Evolutionary conservation across 2,329 filamentous ascomycete species (phyloP), one percentile per base, ranked within the genome.

Genomic region (Macrophomina tecta): DNA sequence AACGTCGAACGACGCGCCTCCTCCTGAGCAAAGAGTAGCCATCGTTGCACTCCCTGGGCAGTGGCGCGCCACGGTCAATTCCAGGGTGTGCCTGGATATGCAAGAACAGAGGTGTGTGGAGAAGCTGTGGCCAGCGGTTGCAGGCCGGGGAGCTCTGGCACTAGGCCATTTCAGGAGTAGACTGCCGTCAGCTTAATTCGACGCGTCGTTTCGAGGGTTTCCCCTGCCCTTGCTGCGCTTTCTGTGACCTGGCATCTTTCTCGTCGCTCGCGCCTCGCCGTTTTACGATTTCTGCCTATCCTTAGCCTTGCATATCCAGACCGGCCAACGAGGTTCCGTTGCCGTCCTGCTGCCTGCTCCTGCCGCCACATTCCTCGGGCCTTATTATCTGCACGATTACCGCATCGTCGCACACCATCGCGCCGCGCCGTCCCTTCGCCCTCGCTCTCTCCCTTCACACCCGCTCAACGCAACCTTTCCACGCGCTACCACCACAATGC

Each of bases 341-440:
- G 51, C 51, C 28, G 52, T 5, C 32, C 52, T 48, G 46, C 34
- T 42, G 48, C 61, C 61, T 53, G 46, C 61, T 14, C 16, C 36
- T 34, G 12, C 61, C 46, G 61, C 61, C 61, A 48, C 61, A 48
- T 53, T 53, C 36, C 61, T 42, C 34, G 46, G 34, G n/a, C 12
- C 46, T 64, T 64, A 53, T 45, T 45, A 53, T 18, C 65, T 67
- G 65, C 65, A 63, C 65, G 56, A 67, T 67, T 67, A 67, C 65
- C 65, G 56, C 65, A 67, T 67, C 65, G 65, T 51, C 49, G 56
- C 65, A 62, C 58, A 49, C 58, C 45, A 18, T 30, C 30, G 32
- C 58, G 58, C 58, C 42, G 42, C 58, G 58, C 49, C 23, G 23
- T 23, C 23, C 58, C 58, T 45, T 62, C 58, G 45, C 42, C 58